phyloP scores from a whole-genome alignment of 768 basidiomycete species.

The Candolleomyces efflorescens region DNA sequence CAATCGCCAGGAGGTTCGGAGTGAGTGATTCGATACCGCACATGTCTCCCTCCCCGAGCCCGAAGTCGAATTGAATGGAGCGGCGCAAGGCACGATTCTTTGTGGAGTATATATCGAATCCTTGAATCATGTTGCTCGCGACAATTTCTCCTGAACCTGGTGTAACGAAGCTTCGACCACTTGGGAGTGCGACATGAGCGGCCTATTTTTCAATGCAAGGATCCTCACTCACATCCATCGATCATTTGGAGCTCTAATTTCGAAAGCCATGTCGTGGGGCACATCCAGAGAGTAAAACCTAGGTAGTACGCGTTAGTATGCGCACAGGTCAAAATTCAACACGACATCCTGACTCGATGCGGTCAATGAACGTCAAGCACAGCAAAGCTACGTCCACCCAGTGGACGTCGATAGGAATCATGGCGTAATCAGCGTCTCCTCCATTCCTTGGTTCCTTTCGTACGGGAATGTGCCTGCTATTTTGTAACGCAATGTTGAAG shows the following conservation, averaged over 20 bases:
- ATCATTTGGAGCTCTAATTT: background rate
- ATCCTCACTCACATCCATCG: background rate
- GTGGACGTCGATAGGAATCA: background rate
- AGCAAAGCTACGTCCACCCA: background rate
- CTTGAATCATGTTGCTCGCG: background rate
- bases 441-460: background rate
- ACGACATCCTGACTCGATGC: background rate
- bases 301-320: background rate
- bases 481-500: background rate
- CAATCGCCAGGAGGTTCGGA: background rate
- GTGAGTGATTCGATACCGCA: background rate
- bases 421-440: background rate
- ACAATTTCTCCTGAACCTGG: background rate
- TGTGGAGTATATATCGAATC: background rate
- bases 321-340: background rate
- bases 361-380: background rate
- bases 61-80: background rate
- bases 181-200: background rate
- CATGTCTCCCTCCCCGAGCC: background rate
- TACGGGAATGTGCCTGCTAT: background rate
- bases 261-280: background rate
- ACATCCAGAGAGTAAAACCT: background rate
- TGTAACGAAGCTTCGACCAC: background rate
- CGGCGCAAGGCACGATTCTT: background rate
- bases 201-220: background rate